Base-by-base conservation (phyloP, 371 early-diverging fungal genomes). In the Polyrhizophydium stewartii region DNA sequence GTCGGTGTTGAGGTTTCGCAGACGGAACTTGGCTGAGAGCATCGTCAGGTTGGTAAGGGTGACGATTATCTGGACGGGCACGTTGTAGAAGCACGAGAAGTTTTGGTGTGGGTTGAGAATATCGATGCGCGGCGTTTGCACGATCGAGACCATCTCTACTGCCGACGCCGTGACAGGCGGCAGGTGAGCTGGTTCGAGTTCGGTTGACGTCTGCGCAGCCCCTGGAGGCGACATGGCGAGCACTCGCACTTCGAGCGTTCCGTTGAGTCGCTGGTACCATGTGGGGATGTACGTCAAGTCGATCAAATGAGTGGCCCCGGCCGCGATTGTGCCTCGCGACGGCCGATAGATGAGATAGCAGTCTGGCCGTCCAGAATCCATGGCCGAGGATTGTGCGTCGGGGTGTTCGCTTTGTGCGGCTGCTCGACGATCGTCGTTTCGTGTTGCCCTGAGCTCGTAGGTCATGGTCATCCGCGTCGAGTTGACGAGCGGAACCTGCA, bases 241-340 rank as follows among this genome's bases (percentile, higher is more conserved):
- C 32, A 73, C 57, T 17, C 55, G 56, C 37, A 69, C 65, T 25
- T 64, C 60, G 17, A 77, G 49, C 19, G 64, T 37, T 5, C 67
- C 73, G 19, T 59, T 46, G 32, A 71, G 60, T 1, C 25, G 40
- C 40, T 77, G 74, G 50, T 67, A 71, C 69, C 68, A 64, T 0
- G 59, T 24, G 25, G 76, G 75, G 12, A 65, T 65, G 51, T 59
- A 75, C 7, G 62, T 59, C 22, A 73, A 25, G 6, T 51, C 33
- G 55, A 71, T 47, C 21, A 46, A 30, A 9, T 59, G 49, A 1
- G 43, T 57, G 19, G 45, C 58, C 9, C 60, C 60, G 9, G 71
- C 66, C 12, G 30, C 35, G 10, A 73, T 45, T 7, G 64, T 53
- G 9, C 71, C 71, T 21, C 61, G 28, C 3, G 46, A 43, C 24